Conservation (phyloP, 345 rosid species). For the Heritiera fomes region DNA sequence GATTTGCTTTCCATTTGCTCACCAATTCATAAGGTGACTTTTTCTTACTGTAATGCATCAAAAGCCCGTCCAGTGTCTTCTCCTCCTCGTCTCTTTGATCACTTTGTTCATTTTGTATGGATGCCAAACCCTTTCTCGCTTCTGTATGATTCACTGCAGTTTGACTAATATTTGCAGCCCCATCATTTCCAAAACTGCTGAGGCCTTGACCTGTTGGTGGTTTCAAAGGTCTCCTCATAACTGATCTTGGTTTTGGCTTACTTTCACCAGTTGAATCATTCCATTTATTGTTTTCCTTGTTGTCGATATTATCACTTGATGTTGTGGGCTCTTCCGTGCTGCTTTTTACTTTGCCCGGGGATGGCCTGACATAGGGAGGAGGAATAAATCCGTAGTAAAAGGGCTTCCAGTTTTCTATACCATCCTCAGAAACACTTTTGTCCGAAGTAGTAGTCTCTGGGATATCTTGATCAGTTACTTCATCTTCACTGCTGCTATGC, state of each 20-base stretch:
- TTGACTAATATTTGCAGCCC: constrained; percentile 12
- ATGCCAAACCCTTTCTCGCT: neutral
- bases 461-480: constrained; percentile 31
- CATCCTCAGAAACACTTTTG: constrained; percentile 49
- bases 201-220: constrained; percentile 31
- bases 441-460: constrained; percentile 39
- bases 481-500: constrained; percentile 50
- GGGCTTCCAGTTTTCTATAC: constrained; percentile 37
- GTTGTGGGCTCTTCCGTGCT: constrained; percentile 28
- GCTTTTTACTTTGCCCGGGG: constrained; percentile 34
- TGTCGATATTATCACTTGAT: constrained; percentile 19
- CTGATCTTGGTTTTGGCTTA: constrained; percentile 66
- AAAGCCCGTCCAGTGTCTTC: constrained; percentile 36
- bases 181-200: neutral
- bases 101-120: constrained; percentile 1
- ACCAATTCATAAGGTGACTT: constrained; percentile 22
- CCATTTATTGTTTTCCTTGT: constrained; percentile 17
- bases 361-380: constrained; percentile 52
- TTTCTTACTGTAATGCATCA: constrained; percentile 42
- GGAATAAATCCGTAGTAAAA: constrained; percentile 43
- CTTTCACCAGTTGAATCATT: constrained; percentile 32
- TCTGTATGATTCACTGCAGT: constrained; percentile 1
- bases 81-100: constrained; percentile 36
- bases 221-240: constrained; percentile 48
- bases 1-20: constrained; percentile 18